Base-by-base conservation (phyloP, 2,329 filamentous ascomycete genomes). In the Periconia macrospinosa region DNA sequence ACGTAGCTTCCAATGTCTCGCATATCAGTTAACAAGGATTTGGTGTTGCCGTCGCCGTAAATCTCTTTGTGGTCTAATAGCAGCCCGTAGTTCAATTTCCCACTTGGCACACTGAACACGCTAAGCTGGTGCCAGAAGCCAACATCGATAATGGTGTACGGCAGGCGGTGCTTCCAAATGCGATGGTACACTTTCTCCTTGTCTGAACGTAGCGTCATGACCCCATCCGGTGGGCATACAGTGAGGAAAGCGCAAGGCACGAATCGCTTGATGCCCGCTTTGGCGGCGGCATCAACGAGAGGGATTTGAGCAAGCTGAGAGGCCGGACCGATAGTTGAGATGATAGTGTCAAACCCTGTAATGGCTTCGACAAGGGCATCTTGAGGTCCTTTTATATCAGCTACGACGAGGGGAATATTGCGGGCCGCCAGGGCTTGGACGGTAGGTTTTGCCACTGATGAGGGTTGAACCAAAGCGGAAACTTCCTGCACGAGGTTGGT, bases 111-210 rank as follows among this genome's bases (percentile, higher is more conserved):
- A n/a, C 61, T 62, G 14, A 78, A 78, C 49, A 78, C 72, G 6
- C 72, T 69, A 30, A 80, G 58, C 59, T 84, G 81, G 61, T 82
- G 81, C 83, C 83, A 86, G 72, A 74, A 83, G 15, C 83, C 83
- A 13, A 84, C 76, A 55, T 86, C 83, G 47, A 85, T 78, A 59
- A 82, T 71, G 7, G 83, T 85, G 68, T 80, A 86, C 0, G 81
- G 80, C 1, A 86, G 73, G 33, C 73, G 68, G 11, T 45, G 15
- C 1, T 73, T 68, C 59, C 79, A 78, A 54, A 84, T 72, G 49
- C 80, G 75, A 52, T 81, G 75, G 61, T 80, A 75, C 11, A 83
- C 72, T 2, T 73, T 67, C 57, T 84, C 79, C 72, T 85, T 85
- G 68, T 78, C 55, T 33, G 78, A 74, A 47, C 76, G 69, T 40